Conservation (phyloP, 345 rosid species). For the Populus tremula region DNA sequence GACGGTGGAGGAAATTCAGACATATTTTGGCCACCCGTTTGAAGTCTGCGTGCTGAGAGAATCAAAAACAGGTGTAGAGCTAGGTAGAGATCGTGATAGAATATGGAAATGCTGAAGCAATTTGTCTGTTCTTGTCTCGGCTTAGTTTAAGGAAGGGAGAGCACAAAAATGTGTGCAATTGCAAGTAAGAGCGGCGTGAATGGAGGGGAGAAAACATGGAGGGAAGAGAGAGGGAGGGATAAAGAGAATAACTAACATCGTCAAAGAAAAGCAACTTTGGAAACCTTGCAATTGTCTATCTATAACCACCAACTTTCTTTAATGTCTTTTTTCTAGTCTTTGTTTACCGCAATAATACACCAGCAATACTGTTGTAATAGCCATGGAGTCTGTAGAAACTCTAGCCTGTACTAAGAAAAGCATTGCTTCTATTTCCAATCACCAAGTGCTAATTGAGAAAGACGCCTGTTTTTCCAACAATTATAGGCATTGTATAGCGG, state of each 20-base stretch:
- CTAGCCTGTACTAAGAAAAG: too few relatives aligned
- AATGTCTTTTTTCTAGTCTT: too few relatives aligned
- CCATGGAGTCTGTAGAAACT: too few relatives aligned
- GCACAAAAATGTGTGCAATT: conserved; percentile 17
- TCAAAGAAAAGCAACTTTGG: conserved; percentile 36
- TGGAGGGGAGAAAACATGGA: conserved; percentile 33
- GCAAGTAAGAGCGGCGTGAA: conserved; percentile 55
- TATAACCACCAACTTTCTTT: conserved; percentile 36
- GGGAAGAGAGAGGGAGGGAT: conserved; percentile 9
- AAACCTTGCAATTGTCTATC: conserved; percentile 36
- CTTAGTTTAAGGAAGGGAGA: conserved; percentile 17
- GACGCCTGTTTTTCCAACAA: too few relatives aligned
- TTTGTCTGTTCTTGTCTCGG: conserved; percentile 14
- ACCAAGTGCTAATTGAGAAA: too few relatives aligned
- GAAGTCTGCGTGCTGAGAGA: background rate
- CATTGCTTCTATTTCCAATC: too few relatives aligned
- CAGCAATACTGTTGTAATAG: too few relatives aligned
- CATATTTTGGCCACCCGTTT: conserved; percentile 27
- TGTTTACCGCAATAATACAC: too few relatives aligned
- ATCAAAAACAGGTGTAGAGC: background rate
- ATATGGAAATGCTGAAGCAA: conserved; percentile 12
- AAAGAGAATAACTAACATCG: conserved; percentile 21
- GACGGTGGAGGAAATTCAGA: conserved; percentile 43
- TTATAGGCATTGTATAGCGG: too few relatives aligned
- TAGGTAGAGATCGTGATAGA: conserved; percentile 9